Percentiles rank a stretch among this genome's conserved stretches.
Conservation (phyloP, 1,139 yeast genomes). For the Zhuliangozyma blackwelliae region DNA sequence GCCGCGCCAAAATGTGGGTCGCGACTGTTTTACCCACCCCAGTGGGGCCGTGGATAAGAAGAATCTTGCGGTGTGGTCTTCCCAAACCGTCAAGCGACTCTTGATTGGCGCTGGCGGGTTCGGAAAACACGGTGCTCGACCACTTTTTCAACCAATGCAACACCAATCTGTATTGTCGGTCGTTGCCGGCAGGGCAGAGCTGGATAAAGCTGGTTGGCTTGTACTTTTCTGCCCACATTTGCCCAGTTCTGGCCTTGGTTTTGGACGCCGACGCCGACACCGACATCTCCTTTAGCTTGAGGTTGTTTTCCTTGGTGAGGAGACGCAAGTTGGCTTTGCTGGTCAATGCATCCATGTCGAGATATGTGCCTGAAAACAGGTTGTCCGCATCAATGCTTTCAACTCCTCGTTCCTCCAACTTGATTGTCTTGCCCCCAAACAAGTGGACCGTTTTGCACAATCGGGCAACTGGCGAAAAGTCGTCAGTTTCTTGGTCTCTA, state of each 20-base stretch:
- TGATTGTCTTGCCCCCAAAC: conserved; percentile 21
- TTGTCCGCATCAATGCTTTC: conserved; percentile 3
- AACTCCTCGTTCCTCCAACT: conserved; percentile 15
- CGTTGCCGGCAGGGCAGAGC: conserved; percentile 74
- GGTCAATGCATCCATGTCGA: conserved; percentile 31
- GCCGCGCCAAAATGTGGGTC: conserved; percentile 79
- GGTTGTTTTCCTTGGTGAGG: conserved; percentile 17
- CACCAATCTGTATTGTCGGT: conserved; percentile 64
- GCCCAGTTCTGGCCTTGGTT: not conserved
- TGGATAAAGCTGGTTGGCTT: conserved; percentile 64
- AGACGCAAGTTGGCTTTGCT: conserved; percentile 24
- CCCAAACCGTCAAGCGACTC: conserved; percentile 50
- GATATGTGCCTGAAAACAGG: conserved; percentile 11
- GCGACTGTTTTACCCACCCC: conserved; percentile 95
- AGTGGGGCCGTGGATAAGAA: conserved; percentile 86
- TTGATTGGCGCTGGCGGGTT: conserved; percentile 6
- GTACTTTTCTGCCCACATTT: conserved; percentile 79
- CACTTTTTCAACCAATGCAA: conserved; percentile 81
- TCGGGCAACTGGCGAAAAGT: too few species aligned
- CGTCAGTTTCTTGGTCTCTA: too few species aligned
- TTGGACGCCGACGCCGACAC: not conserved
- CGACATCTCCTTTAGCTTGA: conserved; percentile 6
- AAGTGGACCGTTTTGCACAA: conserved; percentile 3
- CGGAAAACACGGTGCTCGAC: conserved; percentile 65
- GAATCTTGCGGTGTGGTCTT: conserved; percentile 66